Evolutionary conservation across 164 flowering plant species (phyloP).

Genomic region (Magnolia kwangsiensis): DNA sequence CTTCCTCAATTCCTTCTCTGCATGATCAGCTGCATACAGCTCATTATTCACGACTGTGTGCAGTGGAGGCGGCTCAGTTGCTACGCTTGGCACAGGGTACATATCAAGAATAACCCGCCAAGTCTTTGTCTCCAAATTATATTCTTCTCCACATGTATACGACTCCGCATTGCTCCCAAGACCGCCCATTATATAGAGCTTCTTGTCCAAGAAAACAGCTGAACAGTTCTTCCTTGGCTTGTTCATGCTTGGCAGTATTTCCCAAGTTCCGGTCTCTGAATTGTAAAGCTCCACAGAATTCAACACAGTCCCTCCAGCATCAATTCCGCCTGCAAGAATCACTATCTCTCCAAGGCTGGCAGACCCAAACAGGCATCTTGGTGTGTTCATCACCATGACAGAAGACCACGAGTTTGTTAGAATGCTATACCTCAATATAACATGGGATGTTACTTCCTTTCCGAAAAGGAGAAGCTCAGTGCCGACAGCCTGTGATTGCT

Average conservation of each 20-base stretch:
- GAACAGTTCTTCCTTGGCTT: constrained; percentile 90
- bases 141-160: constrained; percentile 86
- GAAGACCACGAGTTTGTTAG: constrained; percentile 78
- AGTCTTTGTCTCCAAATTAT: constrained; percentile 52
- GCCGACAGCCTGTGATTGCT: constrained; percentile 92
- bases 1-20: constrained; percentile 67
- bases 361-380: constrained; percentile 86
- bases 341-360: constrained; percentile 84
- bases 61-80: constrained; percentile 74
- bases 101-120: constrained; percentile 81
- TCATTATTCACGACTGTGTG: constrained; percentile 84
- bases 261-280: constrained; percentile 69
- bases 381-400: constrained; percentile 70
- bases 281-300: constrained; percentile 79
- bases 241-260: constrained; percentile 63
- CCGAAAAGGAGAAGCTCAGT: constrained; percentile 96
- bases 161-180: constrained; percentile 38
- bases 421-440: constrained; percentile 71
- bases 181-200: constrained; percentile 92
- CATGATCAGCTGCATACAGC: constrained; percentile 86
- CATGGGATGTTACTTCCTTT: constrained; percentile 52
- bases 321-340: constrained; percentile 89
- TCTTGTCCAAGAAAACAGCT: constrained; percentile 81
- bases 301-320: constrained; percentile 54
- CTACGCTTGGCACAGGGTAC: constrained; percentile 59